These are phyloP conservation scores for Knoxia roxburghii DNA, from an alignment of 257 asterid genomes.

Conservation along the genomic window DNA sequence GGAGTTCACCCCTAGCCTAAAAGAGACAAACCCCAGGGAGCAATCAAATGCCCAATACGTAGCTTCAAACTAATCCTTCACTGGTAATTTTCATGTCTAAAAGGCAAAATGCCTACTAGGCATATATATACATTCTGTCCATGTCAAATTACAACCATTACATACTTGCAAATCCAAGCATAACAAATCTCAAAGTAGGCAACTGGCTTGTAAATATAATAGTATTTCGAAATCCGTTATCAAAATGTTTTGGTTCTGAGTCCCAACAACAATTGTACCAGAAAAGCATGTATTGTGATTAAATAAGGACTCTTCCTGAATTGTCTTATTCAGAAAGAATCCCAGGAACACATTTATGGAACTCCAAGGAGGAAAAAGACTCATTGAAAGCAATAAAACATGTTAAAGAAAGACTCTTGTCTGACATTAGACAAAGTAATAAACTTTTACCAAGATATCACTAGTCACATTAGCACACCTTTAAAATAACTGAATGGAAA, in stretches of 20 bases:
- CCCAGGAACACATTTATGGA: neutral
- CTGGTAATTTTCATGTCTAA: neutral
- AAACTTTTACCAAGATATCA: too few species aligned
- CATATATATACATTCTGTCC: neutral
- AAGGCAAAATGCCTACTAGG: too few species aligned
- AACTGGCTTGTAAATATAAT: too few species aligned
- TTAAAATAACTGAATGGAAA: neutral
- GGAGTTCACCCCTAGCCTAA: neutral
- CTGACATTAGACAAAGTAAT: neutral
- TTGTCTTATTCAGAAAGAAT: neutral
- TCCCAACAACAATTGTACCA: too few species aligned
- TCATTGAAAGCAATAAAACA: neutral
- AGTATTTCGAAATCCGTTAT: neutral
- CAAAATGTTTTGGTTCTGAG: neutral
- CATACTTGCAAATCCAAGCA: neutral
- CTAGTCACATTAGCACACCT: neutral
- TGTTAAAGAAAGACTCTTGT: too few species aligned
- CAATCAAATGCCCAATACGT: neutral
- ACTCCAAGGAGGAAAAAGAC: neutral
- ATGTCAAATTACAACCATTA: neutral
- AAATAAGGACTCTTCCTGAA: neutral
- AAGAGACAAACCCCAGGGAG: neutral
- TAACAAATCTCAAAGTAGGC: neutral
- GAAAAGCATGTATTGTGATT: neutral
- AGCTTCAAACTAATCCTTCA: neutral